A percentile compares a stretch with the other conserved stretches of the same genome.
phyloP scores from a whole-genome alignment of 2,329 filamentous ascomycete genomes.

The Elsinoe perseae region DNA sequence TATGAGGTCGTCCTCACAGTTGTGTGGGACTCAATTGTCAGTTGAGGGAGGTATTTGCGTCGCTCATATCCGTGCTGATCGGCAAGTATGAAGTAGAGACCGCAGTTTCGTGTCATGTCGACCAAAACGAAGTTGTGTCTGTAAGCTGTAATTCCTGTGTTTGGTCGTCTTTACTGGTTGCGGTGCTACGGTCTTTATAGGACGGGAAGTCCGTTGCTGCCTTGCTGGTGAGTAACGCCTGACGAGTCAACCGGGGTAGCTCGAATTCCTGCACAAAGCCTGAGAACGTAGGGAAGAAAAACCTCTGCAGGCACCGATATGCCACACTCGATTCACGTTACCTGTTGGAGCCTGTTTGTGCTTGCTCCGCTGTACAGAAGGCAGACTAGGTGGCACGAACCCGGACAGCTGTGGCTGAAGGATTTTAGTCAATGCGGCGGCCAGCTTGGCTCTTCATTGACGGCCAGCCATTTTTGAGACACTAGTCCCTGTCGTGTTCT shows the following conservation, averaged over 20 bases:
- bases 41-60: slow-evolving; percentile 49
- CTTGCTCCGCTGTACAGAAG: neutral
- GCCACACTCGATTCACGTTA: neutral
- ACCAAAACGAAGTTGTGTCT: slow-evolving; percentile 16
- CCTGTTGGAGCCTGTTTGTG: neutral
- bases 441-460: neutral
- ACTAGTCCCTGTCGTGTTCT: no score
- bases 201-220: neutral
- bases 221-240: neutral
- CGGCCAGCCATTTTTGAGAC: no score
- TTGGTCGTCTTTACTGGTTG: neutral
- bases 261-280: neutral
- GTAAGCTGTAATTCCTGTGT: neutral
- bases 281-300: neutral
- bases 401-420: slow-evolving; percentile 6
- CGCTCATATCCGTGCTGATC: neutral
- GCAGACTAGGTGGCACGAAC: neutral
- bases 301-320: neutral
- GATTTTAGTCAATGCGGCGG: neutral
- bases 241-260: neutral
- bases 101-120: slow-evolving; percentile 23
- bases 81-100: slow-evolving; percentile 24
- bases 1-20: slow-evolving; percentile 51
- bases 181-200: neutral
- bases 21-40: slow-evolving; percentile 52